Evolutionary conservation across 352 stramenopile genomes (phyloP).

Genomic region (Globisporangium carolinianum): DNA sequence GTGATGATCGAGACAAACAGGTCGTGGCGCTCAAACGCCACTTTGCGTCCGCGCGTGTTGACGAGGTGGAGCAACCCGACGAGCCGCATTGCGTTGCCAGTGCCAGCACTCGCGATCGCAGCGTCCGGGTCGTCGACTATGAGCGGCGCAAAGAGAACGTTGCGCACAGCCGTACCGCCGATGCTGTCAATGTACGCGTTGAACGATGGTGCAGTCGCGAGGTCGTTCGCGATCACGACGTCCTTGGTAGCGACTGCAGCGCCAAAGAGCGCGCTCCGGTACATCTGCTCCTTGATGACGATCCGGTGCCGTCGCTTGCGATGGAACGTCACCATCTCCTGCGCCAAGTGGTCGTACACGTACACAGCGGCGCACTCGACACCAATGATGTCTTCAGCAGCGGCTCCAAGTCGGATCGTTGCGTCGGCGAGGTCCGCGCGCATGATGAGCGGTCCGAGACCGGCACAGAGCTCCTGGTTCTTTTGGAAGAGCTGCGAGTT

Average conservation of each 20-base stretch:
- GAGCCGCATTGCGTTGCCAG: slow-evolving; percentile 26
- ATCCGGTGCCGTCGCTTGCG: slow-evolving; percentile 59
- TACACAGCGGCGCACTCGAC: slow-evolving; percentile 66
- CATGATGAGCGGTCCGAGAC: slow-evolving; percentile 55
- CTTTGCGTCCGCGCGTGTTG: slow-evolving; percentile 59
- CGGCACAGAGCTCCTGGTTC: slow-evolving; percentile 60
- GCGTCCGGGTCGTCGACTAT: slow-evolving; percentile 37
- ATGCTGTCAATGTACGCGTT: slow-evolving; percentile 74
- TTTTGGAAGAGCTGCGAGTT: slow-evolving; percentile 80
- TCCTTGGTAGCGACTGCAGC: slow-evolving; percentile 35
- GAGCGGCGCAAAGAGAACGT: slow-evolving; percentile 58
- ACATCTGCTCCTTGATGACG: slow-evolving; percentile 38
- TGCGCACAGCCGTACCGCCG: slow-evolving; percentile 33
- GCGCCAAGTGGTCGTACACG: slow-evolving; percentile 29
- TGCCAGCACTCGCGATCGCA: slow-evolving; percentile 8
- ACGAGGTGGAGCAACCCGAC: slow-evolving; percentile 65
- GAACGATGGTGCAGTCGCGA: slow-evolving; percentile 20
- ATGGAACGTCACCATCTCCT: slow-evolving; percentile 66
- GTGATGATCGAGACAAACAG: slow-evolving; percentile 73
- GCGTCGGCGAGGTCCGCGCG: slow-evolving; percentile 57
- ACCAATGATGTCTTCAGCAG: slow-evolving; percentile 65
- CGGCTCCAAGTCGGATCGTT: slow-evolving; percentile 37
- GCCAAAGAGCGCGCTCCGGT: slow-evolving; percentile 46
- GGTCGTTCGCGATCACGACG: slow-evolving; percentile 62
- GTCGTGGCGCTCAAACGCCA: slow-evolving; percentile 57